Evolutionary conservation across 2,329 filamentous ascomycete genomes (phyloP).

Genomic region (Thielaviopsis euricoi): DNA sequence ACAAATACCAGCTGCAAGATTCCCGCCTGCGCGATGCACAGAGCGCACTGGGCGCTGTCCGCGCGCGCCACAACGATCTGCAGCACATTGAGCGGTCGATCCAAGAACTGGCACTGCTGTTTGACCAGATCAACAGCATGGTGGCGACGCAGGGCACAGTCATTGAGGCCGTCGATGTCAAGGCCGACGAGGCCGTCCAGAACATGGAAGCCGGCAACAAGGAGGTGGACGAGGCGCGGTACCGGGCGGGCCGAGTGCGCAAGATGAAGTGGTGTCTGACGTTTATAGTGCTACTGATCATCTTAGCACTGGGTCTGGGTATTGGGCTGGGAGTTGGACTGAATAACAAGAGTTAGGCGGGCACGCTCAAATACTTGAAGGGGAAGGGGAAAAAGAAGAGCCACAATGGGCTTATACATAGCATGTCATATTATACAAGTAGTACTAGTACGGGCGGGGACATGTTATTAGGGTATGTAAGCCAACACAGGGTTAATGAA

Average conservation of each 20-base stretch:
- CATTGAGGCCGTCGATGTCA: slow-evolving; percentile 44
- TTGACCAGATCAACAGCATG: slow-evolving; percentile 57
- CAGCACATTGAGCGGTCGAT: slow-evolving; percentile 65
- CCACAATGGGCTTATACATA: not conserved
- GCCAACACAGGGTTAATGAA: too few species aligned
- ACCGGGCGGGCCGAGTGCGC: slow-evolving; percentile 49
- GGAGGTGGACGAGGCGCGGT: slow-evolving; percentile 46
- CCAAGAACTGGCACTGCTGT: slow-evolving; percentile 50
- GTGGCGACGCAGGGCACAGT: slow-evolving; percentile 56
- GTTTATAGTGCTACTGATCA: slow-evolving; percentile 40
- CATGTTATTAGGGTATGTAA: too few species aligned
- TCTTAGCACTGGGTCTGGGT: slow-evolving; percentile 36
- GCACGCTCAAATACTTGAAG: not conserved
- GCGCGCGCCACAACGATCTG: slow-evolving; percentile 69
- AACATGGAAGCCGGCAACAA: slow-evolving; percentile 44
- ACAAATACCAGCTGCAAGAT: slow-evolving; percentile 2
- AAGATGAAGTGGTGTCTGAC: slow-evolving; percentile 70
- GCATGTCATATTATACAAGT: too few species aligned
- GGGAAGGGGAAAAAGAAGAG: not conserved
- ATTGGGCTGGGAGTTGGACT: slow-evolving; percentile 36
- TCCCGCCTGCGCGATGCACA: slow-evolving; percentile 7
- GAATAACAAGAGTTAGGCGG: not conserved
- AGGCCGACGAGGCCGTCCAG: slow-evolving; percentile 47
- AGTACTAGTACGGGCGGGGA: too few species aligned
- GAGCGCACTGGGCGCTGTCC: slow-evolving; percentile 55